These are phyloP conservation scores for Tylopilus subfusipes DNA, from an alignment of 768 basidiomycete species.

Conservation along the genomic window DNA sequence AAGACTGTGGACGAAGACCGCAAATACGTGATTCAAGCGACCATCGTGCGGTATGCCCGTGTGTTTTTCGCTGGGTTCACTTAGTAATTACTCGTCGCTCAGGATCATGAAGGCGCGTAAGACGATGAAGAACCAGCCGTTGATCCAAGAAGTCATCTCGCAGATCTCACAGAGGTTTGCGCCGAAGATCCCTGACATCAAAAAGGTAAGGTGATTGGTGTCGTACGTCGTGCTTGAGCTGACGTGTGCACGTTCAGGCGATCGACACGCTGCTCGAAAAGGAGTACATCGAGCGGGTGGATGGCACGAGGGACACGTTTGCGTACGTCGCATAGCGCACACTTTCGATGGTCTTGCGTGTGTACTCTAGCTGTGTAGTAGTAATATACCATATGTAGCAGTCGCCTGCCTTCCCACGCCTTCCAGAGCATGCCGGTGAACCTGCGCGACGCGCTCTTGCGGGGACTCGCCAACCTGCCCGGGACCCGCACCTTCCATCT, in stretches of 20 bases:
- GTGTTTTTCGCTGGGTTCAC: neutral
- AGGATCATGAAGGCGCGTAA: constrained; percentile 96
- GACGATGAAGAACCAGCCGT: constrained; percentile 89
- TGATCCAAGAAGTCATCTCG: constrained; percentile 88
- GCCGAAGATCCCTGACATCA: constrained; percentile 94
- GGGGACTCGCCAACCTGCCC: constrained; percentile 51
- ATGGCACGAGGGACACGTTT: constrained; percentile 80
- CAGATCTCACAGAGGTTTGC: constrained; percentile 86
- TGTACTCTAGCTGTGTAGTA: constrained; percentile 15
- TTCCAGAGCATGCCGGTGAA: constrained; percentile 33
- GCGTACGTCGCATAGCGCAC: constrained; percentile 34
- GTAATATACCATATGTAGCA: constrained; percentile 18
- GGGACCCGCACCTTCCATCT: constrained; percentile 71
- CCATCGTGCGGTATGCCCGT: constrained; percentile 66
- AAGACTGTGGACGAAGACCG: constrained; percentile 97
- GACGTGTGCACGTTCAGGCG: constrained; percentile 45
- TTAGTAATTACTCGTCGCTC: neutral
- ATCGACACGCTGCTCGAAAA: constrained; percentile 93
- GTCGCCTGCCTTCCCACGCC: constrained; percentile 20
- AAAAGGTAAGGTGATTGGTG: constrained; percentile 58
- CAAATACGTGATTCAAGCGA: constrained; percentile 94
- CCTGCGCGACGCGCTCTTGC: constrained; percentile 62
- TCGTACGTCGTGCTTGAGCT: neutral
- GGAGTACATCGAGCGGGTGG: constrained; percentile 95
- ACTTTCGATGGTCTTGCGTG: neutral